These are phyloP conservation scores for Aspergillus coremiiformis DNA, from an alignment of 495 filamentous ascomycete species.

Conservation along the genomic window DNA sequence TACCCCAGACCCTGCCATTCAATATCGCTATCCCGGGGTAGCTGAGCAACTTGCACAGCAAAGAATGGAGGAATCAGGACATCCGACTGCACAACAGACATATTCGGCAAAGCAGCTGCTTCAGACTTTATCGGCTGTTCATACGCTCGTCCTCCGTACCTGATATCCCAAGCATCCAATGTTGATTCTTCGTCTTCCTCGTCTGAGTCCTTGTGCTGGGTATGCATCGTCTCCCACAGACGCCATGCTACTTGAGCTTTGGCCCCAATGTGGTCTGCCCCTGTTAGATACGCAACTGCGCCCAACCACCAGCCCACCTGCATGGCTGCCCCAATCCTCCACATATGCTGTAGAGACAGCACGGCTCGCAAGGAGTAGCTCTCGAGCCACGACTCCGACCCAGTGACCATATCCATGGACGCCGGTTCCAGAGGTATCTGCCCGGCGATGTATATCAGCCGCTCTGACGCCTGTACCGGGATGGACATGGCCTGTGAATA, in stretches of 20 bases:
- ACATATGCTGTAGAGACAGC: constrained; percentile 81
- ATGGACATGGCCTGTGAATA: constrained; percentile 84
- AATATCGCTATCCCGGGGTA: constrained; percentile 60
- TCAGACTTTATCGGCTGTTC: constrained; percentile 12
- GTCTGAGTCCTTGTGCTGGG: constrained; percentile 14
- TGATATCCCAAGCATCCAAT: constrained; percentile 68
- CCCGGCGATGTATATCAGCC: constrained; percentile 63
- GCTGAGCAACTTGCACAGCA: constrained; percentile 60
- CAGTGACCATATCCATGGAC: constrained; percentile 54
- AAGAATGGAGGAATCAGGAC: constrained; percentile 54
- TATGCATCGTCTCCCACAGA: constrained; percentile 48
- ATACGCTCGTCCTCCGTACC: constrained; percentile 40
- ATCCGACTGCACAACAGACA: constrained; percentile 19
- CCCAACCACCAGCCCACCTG: constrained; percentile 65
- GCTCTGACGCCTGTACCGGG: constrained; percentile 30
- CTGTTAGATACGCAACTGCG: constrained; percentile 62
- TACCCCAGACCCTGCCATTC: constrained; percentile 62
- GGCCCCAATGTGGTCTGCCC: constrained; percentile 18
- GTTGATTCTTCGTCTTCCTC: constrained; percentile 41
- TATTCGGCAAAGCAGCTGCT: constrained; percentile 24
- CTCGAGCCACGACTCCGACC: constrained; percentile 17
- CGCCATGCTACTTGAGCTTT: constrained; percentile 39
- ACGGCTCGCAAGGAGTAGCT: constrained; percentile 43
- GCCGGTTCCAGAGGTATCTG: constrained; percentile 86
- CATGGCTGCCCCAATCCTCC: constrained; percentile 69